Evolutionary conservation across 148 eudicot species (phyloP).

Genomic region (Rhododendron ferrugineum): DNA sequence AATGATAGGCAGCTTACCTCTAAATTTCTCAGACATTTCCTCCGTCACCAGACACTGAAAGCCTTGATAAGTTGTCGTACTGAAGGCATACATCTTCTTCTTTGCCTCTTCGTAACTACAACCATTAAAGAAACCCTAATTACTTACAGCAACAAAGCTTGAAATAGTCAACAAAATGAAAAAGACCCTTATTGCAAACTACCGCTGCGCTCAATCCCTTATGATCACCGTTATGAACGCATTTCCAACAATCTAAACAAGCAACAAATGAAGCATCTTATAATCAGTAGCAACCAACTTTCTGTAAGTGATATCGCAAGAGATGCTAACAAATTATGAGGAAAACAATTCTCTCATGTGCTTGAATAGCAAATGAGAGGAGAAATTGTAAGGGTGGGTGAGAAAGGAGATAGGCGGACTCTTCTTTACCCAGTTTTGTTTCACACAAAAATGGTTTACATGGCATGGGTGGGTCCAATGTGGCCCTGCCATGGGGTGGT

Average conservation of each 20-base stretch:
- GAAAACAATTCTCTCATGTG: neutral
- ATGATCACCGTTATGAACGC: neutral
- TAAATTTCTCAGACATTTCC: conserved; percentile 70
- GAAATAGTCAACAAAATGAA: neutral
- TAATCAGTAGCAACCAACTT: neutral
- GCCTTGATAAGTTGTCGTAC: conserved; percentile 81
- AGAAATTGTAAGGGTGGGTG: neutral
- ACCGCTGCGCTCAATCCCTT: neutral
- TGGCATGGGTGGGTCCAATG: neutral
- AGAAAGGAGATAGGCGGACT: neutral
- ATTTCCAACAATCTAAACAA: neutral
- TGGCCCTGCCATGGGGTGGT: neutral
- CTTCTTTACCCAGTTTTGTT: neutral
- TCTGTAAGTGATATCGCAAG: neutral
- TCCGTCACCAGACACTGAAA: conserved; percentile 77
- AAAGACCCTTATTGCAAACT: neutral
- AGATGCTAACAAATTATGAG: neutral
- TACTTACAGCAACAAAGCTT: neutral
- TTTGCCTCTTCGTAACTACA: conserved; percentile 88
- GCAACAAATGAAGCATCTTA: neutral
- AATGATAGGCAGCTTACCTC: conserved; percentile 31
- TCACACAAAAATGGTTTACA: neutral
- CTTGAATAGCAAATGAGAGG: neutral
- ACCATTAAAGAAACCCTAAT: conserved; percentile 6
- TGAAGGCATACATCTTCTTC: conserved; percentile 84